These are phyloP conservation scores for Boletus tylopilopsis DNA, from an alignment of 768 basidiomycete species.

Conservation along the genomic window DNA sequence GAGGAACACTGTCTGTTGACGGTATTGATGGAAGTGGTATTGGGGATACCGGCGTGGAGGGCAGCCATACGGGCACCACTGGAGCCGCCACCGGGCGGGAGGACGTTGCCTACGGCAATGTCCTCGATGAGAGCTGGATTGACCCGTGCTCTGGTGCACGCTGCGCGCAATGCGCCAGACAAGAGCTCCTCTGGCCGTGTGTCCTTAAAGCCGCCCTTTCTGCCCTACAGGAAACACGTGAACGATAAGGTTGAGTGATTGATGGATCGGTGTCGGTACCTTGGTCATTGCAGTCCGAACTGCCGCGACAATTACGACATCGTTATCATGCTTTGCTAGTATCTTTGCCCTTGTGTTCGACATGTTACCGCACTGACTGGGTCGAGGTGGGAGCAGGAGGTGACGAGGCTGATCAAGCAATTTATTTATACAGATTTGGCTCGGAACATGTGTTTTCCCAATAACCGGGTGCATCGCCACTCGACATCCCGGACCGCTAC, in stretches of 20 bases:
- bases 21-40: constrained; percentile 69
- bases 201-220: constrained; percentile 90
- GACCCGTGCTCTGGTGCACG: constrained; percentile 61
- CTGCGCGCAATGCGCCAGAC: constrained; percentile 70
- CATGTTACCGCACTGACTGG: constrained; percentile 12
- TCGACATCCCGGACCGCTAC: no score
- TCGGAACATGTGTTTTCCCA: no score
- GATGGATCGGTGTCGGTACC: constrained; percentile 45
- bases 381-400: background rate
- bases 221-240: constrained; percentile 43
- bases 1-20: constrained; percentile 91
- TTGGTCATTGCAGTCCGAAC: constrained; percentile 91
- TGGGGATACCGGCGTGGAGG: constrained; percentile 80
- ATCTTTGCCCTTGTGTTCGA: constrained; percentile 50
- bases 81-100: constrained; percentile 84
- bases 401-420: no score
- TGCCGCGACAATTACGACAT: constrained; percentile 88
- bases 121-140: constrained; percentile 84
- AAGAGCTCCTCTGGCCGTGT: constrained; percentile 81
- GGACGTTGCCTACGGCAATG: constrained; percentile 82
- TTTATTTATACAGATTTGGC: no score
- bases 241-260: background rate
- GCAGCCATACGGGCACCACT: constrained; percentile 82
- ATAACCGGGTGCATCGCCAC: no score
- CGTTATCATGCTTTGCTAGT: constrained; percentile 72